Base-by-base conservation (phyloP, 257 asterid genomes). In the Solanum arcanum region DNA sequence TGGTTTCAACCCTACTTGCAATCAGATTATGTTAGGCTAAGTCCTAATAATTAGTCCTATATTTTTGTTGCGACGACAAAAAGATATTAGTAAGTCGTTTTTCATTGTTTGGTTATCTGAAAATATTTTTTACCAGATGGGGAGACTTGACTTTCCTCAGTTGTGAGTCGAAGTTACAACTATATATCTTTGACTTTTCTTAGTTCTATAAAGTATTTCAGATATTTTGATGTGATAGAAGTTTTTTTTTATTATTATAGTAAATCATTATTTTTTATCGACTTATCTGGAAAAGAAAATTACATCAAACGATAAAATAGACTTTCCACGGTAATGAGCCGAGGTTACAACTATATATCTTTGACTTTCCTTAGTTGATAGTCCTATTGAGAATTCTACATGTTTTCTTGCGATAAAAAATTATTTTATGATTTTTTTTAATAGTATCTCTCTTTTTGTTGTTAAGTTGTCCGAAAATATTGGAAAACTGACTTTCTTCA, bases 1-100 rank as follows among this genome's bases (percentile, higher is more conserved):
- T 46, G 91, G 81, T 92, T 94, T 76, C 87, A 90, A 70, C 94
- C 95, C 12, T 94, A 95, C 62, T 89, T 92, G 83, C 83, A 89
- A 6, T 62, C 89, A 7, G 98, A 95, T 64, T 95, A 93, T 62
- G 60, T 25, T 21, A 39, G 70, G 12, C 83, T 85, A 56, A 27
- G 62, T 37, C 87, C 64, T 59, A 3, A 47, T n/a, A 84, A 84
- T 42, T 49, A 72, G 41, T 23, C 70, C 10, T 72, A 33, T 33
- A 33, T 33, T 9, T 16, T 31, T 69, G 12, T 5, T 70, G 42
- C 14, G 2, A 4, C 75, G 14, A 33, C 5, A 37, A 8, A 27
- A 29, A 59, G 75, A 14, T 33, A 69, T 29, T 29, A 33, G 13
- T 9, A 9, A 10, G 80, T 8, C 15, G 5, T 18, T 72, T 72